These are phyloP conservation scores for Podosphaera leucotricha DNA, from an alignment of 2,329 filamentous ascomycete genomes.

Conservation along the genomic window DNA sequence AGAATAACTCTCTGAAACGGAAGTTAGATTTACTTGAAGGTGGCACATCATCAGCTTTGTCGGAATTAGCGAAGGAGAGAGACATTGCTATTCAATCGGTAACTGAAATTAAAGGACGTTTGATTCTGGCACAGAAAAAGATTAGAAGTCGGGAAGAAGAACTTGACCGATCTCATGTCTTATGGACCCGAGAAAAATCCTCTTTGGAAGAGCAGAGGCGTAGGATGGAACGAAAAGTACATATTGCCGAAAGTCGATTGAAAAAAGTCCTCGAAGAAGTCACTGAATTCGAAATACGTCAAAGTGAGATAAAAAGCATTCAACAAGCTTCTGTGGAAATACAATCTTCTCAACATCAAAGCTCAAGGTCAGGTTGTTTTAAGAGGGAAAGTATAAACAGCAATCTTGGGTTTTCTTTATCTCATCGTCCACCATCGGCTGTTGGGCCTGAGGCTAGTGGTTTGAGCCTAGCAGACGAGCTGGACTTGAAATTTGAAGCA, in stretches of 20 bases:
- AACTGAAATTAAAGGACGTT: constrained; percentile 47
- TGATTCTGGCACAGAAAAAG: constrained; percentile 60
- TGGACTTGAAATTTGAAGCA: constrained; percentile 59
- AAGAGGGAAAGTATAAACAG: constrained; percentile 50
- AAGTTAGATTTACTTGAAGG: constrained; percentile 74
- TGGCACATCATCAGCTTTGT: constrained; percentile 64
- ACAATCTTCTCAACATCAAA: constrained; percentile 33
- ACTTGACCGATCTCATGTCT: constrained; percentile 47
- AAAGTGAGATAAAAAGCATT: constrained; percentile 18
- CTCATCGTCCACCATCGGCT: constrained; percentile 30
- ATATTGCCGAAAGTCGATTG: constrained; percentile 71
- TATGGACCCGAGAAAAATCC: constrained; percentile 70
- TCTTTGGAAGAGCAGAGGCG: constrained; percentile 67
- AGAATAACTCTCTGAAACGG: constrained; percentile 58
- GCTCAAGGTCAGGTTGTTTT: constrained; percentile 44
- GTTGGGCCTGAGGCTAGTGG: constrained; percentile 35
- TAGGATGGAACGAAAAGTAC: constrained; percentile 59
- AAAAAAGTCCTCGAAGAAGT: constrained; percentile 74
- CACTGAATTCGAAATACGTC: constrained; percentile 38
- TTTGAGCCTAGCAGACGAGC: constrained; percentile 69
- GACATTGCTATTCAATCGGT: constrained; percentile 58
- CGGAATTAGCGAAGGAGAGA: constrained; percentile 62
- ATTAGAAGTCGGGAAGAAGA: constrained; percentile 63
- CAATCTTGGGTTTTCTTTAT: constrained; percentile 49
- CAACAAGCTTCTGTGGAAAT: constrained; percentile 38